Base-by-base conservation (phyloP, 1,284 basidiomycete genomes). In the Malassezia globosa region DNA sequence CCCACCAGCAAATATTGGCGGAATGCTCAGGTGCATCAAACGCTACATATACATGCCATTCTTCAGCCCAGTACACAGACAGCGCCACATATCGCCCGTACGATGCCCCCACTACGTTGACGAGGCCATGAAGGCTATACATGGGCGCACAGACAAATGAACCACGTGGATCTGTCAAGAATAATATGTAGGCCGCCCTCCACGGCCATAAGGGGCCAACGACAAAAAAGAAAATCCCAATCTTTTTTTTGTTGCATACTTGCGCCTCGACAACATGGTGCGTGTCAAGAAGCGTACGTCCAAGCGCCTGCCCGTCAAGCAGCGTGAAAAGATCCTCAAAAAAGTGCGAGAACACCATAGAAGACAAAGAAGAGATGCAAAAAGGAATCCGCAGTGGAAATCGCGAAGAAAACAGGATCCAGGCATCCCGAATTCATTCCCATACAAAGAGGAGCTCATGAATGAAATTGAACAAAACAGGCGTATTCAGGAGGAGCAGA, bases 371-470 rank as follows among this genome's bases (percentile, higher is more conserved):
- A 85, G 84, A 71, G 79, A 78, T 39, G 80, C 81, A 19, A 90
- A 89, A 76, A 87, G 84, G 73, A 75, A 80, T 53, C 92, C 88
- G 83, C 95, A 92, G 76, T 85, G 67, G 66, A 63, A 63, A 54
- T 59, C 57, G 51, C 61, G 49, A 22, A 72, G 81, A 77, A 73
- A 87, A 78, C 78, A 82, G 72, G 92, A 97, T 71, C 87, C 85
- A 22, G 94, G 94, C 39, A 92, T 97, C 54, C 92, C 92, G n/a
- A 94, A 85, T 74, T 83, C 82, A 55, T 94, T 90, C 76, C 92
- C 90, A 3, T 94, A 84, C 79, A 97, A 96, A 76, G 92, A 95
- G 70, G 83, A 92, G 74, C 83, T 97, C 51, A 77, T 97, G 35
- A 87, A 87, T 13, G 92, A 97, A 56, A 64, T 71, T 49, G 65